phyloP scores from a whole-genome alignment of 2,329 filamentous ascomycete species.

The Epichloe typhina region DNA sequence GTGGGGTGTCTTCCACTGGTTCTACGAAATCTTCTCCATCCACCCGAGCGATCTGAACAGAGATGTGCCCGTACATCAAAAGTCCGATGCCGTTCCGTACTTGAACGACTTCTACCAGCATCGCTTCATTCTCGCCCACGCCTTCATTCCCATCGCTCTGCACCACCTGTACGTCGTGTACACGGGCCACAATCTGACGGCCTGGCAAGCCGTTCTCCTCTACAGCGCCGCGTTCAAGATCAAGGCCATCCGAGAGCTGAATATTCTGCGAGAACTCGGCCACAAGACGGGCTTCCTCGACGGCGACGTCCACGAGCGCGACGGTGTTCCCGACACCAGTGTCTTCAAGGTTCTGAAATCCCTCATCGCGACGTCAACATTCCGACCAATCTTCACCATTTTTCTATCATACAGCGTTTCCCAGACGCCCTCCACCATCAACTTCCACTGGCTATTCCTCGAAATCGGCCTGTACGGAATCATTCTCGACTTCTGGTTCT shows the following conservation, averaged over 20 bases:
- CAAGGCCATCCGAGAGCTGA: constrained; percentile 5
- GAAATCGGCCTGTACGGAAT: constrained; percentile 2
- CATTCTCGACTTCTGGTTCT: constrained; percentile 6
- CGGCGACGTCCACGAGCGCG: constrained; percentile 6
- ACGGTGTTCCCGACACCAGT: constrained; percentile 4
- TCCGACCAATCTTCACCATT: constrained; percentile 4
- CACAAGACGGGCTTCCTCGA: constrained; percentile 4
- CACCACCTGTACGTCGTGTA: constrained; percentile 4
- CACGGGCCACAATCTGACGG: constrained; percentile 3
- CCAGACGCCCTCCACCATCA: constrained; percentile 1
- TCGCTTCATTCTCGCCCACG: constrained; percentile 5
- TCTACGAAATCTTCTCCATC: constrained; percentile 4
- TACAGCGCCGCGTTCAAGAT: constrained; percentile 5
- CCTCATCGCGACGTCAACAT: constrained; percentile 1
- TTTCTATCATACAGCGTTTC: neutral
- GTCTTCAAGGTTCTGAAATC: constrained; percentile 2
- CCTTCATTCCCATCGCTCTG: constrained; percentile 3
- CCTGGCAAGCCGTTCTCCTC: constrained; percentile 4
- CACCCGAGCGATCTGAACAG: constrained; percentile 3
- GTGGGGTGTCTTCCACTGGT: constrained; percentile 5
- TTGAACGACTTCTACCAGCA: constrained; percentile 4
- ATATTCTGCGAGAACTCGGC: constrained; percentile 1
- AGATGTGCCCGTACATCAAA: constrained; percentile 3
- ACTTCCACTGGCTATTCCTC: neutral
- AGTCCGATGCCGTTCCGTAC: constrained; percentile 4